A percentile compares a stretch with the other conserved stretches of the same genome.
Conservation (phyloP, 306 rosid genomes). For the Quercus agrifolia region DNA sequence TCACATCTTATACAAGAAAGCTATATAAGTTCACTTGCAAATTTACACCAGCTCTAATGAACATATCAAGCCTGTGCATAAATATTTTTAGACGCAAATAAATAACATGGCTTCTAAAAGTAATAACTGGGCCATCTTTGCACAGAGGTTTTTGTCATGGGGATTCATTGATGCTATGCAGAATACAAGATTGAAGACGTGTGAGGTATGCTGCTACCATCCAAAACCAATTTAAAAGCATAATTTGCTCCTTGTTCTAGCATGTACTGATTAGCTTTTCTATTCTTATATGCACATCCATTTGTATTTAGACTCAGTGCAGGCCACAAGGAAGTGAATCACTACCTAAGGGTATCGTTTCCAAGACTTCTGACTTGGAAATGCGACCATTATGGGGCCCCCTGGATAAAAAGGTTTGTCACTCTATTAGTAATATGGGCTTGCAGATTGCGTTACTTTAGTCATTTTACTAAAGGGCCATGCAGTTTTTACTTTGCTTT, state of each 20-base stretch:
- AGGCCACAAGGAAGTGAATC: constrained; percentile 22
- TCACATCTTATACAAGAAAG: neutral
- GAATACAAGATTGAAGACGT: neutral
- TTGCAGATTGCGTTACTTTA: too few species aligned
- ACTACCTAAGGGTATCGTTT: constrained; percentile 39
- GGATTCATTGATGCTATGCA: constrained; percentile 15
- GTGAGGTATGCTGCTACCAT: constrained; percentile 24
- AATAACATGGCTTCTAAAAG: neutral
- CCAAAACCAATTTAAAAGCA: neutral
- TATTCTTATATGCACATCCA: neutral
- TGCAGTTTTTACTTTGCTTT: neutral
- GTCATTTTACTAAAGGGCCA: neutral
- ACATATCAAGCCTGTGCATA: neutral
- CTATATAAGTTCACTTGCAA: neutral
- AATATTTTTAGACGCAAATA: neutral
- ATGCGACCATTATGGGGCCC: constrained; percentile 41
- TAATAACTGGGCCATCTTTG: neutral
- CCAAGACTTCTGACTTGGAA: constrained; percentile 36
- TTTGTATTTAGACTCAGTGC: constrained; percentile 11
- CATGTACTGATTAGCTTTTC: neutral
- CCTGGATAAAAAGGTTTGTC: neutral
- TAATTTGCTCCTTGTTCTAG: neutral
- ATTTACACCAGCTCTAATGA: neutral
- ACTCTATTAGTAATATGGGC: neutral
- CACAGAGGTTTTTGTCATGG: constrained; percentile 22